Base-by-base conservation (phyloP, 495 filamentous ascomycete species). In the Lasiosphaeris hirsuta region DNA sequence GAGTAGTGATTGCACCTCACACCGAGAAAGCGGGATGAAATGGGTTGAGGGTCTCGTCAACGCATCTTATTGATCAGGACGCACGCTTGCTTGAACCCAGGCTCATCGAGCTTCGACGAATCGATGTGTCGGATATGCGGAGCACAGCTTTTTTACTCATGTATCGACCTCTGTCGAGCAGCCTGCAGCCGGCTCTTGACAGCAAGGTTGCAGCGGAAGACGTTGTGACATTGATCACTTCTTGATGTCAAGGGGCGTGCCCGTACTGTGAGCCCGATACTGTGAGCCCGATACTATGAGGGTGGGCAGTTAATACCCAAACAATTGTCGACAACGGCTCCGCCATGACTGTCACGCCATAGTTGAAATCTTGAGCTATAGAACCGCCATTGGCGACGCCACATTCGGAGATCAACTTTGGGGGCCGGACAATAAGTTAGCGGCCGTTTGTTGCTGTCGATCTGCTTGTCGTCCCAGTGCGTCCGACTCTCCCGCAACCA, bases 11-110 rank as follows among this genome's bases (percentile, higher is more conserved):
- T 54, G 63, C 45, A 44, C 13, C 54, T 55, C 64, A 63, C 61
- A 67, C 64, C 64, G 64, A 67, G 48, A 58, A 67, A 42, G 41
- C 64, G 64, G 64, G 61, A 54, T 46, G 61, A 63, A 56, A 67
- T 63, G 56, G 53, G 35, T 14, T 44, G 42, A 53, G 45, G 33
- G 45, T 51, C 33, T 33, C 15, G 8, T 55, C 38, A 17, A 54
- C 45, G 15, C 51, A 57, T 54, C 46, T 51, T 23, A 40, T 54
- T 54, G 52, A 59, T 17, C 48, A 51, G 39, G 38, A 3, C 19
- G 34, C 30, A 38, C 52, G 35, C 47, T 37, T 36, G 51, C 49
- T 40, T 15, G 13, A 19, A 14, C 5, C 46, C 9, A 15, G 34
- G 35, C 40, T 54, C 14, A 19, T 42, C 33, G 55, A 56, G 38